A percentile compares a stretch with the other conserved stretches of the same genome.
phyloP scores from a whole-genome alignment of 768 basidiomycete genomes.

The Suillus variegatus region DNA sequence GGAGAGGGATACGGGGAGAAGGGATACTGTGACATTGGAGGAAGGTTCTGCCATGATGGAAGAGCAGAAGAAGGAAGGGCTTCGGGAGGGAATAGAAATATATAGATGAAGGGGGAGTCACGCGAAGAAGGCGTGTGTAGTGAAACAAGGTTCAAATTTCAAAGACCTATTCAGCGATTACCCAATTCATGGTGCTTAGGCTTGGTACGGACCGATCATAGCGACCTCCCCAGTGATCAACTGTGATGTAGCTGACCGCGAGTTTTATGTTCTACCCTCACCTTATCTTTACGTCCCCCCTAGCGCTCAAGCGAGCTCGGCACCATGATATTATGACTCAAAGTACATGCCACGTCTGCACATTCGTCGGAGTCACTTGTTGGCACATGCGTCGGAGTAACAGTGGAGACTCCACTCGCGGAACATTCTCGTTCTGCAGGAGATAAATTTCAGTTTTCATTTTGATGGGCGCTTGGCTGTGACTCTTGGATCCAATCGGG shows the following conservation, averaged over 20 bases:
- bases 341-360: too few species aligned
- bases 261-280: too few species aligned
- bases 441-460: not conserved
- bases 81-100: not conserved
- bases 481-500: not conserved
- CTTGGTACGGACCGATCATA: not conserved
- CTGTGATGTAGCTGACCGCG: too few species aligned
- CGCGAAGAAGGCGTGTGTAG: slow-evolving; percentile 9
- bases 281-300: slow-evolving; percentile 1
- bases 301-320: too few species aligned
- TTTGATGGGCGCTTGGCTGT: not conserved
- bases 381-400: slow-evolving; percentile 2
- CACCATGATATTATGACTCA: too few species aligned
- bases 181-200: not conserved
- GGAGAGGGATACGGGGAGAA: slow-evolving; percentile 70
- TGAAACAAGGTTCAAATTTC: not conserved
- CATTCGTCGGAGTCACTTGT: too few species aligned
- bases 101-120: slow-evolving; percentile 22
- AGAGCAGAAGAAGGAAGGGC: slow-evolving; percentile 10
- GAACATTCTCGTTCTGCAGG: slow-evolving; percentile 1
- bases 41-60: slow-evolving; percentile 24
- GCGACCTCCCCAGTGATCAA: not conserved
- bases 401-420: not conserved
- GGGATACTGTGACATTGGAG: slow-evolving; percentile 58
- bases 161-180: not conserved